A percentile compares a stretch with the other conserved stretches of the same genome.
Conservation (phyloP, 257 asterid genomes). For the Haberlea rhodopensis region DNA sequence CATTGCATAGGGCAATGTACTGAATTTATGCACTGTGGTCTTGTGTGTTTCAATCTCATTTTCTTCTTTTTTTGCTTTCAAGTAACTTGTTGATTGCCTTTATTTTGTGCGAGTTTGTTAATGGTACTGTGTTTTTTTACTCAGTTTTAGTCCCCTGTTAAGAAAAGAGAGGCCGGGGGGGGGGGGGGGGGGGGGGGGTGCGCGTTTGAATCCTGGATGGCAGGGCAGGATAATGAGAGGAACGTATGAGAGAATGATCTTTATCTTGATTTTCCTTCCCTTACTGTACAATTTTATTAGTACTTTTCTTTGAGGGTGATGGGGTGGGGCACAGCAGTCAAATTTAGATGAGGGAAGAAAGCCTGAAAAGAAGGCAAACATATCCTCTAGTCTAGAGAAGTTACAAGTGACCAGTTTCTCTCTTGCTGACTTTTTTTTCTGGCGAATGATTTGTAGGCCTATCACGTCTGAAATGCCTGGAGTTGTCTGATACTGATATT, state of each 20-base stretch:
- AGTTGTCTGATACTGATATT: slow-evolving; percentile 91
- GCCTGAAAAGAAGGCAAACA: background rate
- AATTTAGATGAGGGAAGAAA: background rate
- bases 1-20: no score
- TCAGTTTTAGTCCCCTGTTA: background rate
- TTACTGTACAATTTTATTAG: background rate
- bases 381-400: background rate
- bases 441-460: slow-evolving; percentile 52
- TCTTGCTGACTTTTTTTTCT: slow-evolving; percentile 4
- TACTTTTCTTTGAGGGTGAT: background rate
- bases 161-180: no score
- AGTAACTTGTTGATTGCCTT: background rate
- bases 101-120: no score
- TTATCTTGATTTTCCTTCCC: background rate
- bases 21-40: slow-evolving; percentile 5
- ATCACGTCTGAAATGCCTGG: slow-evolving; percentile 66
- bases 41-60: background rate
- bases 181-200: no score
- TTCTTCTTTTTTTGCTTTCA: background rate
- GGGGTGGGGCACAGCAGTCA: background rate
- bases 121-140: no score
- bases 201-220: background rate
- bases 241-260: background rate
- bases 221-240: background rate
- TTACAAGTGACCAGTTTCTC: background rate